These are phyloP conservation scores for Zymoseptoria tritici DNA, from an alignment of 2,329 filamentous ascomycete genomes.

Conservation along the genomic window DNA sequence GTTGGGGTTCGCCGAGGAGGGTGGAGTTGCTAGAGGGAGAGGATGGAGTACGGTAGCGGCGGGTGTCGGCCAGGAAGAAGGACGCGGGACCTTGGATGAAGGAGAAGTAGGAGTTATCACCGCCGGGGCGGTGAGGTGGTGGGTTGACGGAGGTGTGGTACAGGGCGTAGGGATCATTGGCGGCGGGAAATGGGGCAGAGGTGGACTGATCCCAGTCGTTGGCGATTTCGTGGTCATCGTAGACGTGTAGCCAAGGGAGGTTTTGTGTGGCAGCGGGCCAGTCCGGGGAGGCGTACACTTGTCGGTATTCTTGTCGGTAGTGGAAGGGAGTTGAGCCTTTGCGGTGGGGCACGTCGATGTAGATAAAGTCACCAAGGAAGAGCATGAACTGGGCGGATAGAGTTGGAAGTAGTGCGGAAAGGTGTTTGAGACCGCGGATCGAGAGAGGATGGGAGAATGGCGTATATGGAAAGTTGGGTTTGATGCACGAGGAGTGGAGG, in stretches of 20 bases:
- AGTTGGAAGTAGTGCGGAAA: conserved; percentile 64
- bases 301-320: conserved; percentile 86
- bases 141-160: conserved; percentile 86
- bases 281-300: conserved; percentile 91
- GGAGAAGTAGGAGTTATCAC: conserved; percentile 67
- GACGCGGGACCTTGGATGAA: conserved; percentile 85
- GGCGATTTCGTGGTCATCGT: conserved; percentile 92
- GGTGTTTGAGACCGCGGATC: conserved; percentile 69
- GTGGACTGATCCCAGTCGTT: conserved; percentile 87
- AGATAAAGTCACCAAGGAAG: conserved; percentile 79
- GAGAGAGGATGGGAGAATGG: conserved; percentile 74
- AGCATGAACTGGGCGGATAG: conserved; percentile 67
- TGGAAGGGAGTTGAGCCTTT: conserved; percentile 65
- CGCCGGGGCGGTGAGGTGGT: conserved; percentile 49
- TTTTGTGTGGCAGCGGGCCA: conserved; percentile 70
- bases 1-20: conserved; percentile 76
- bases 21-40: conserved; percentile 61
- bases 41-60: conserved; percentile 69
- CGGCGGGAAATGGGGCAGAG: conserved; percentile 70
- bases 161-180: conserved; percentile 74
- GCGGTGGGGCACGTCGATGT: conserved; percentile 76
- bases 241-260: conserved; percentile 93
- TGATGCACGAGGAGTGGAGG: conserved; percentile 85
- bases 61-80: conserved; percentile 92
- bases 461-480: conserved; percentile 83